Percentiles rank a stretch among this genome's conserved stretches.
Conservation (phyloP, 805 yeast genomes). For the Maudiozyma serrabonitensis region DNA sequence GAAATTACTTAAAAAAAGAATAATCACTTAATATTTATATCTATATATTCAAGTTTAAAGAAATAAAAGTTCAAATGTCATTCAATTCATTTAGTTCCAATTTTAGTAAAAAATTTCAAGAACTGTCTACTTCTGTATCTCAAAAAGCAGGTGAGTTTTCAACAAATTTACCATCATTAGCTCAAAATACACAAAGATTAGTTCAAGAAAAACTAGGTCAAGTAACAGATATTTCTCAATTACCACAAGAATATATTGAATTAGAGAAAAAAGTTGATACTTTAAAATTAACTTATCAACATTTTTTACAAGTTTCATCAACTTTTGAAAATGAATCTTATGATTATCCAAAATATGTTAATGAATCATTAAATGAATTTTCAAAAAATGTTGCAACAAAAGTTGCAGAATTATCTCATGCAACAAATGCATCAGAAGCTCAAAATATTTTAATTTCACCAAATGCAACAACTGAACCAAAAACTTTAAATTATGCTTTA, state of each 20-base stretch:
- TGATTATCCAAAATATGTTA: conserved; percentile 69
- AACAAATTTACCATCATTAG: conserved; percentile 56
- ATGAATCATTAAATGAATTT: conserved; percentile 66
- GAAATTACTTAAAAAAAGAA: too few species aligned
- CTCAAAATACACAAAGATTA: conserved; percentile 70
- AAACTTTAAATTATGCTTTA: conserved; percentile 74
- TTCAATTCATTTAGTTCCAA: conserved; percentile 20
- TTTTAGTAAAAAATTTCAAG: conserved; percentile 24
- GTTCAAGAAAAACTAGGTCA: conserved; percentile 74
- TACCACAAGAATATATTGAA: conserved; percentile 72
- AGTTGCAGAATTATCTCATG: conserved; percentile 58
- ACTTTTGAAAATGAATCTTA: conserved; percentile 66
- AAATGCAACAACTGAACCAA: conserved; percentile 49
- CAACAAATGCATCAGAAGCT: conserved; percentile 71
- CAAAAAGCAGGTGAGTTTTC: conserved; percentile 35
- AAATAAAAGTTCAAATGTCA: conserved; percentile 14
- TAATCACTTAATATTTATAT: too few species aligned
- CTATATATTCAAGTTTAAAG: too few species aligned
- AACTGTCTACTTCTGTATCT: conserved; percentile 23
- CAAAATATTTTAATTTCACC: conserved; percentile 53
- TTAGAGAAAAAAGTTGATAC: conserved; percentile 68
- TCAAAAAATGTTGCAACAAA: conserved; percentile 56
- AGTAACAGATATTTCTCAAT: conserved; percentile 73
- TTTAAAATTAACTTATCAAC: conserved; percentile 56
- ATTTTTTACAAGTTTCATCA: conserved; percentile 42